Evolutionary conservation across 2,329 filamentous ascomycete species (phyloP).

Genomic region (Ceratocystiopsis minuta): DNA sequence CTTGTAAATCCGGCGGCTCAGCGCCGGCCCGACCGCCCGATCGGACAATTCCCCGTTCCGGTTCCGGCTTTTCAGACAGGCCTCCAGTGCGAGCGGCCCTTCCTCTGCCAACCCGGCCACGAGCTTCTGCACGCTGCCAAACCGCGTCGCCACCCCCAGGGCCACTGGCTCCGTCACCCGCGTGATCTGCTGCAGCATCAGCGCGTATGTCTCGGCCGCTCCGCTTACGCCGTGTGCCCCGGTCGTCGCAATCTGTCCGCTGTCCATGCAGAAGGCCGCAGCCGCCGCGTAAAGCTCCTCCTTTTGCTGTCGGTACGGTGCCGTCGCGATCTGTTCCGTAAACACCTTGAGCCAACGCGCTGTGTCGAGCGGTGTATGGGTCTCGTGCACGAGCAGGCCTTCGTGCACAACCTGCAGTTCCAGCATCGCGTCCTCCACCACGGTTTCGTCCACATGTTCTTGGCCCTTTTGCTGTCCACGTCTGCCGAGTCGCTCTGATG

Average conservation of each 20-base stretch:
- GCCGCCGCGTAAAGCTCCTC: slow-evolving; percentile 29
- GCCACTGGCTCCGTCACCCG: slow-evolving; percentile 57
- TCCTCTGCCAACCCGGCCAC: slow-evolving; percentile 37
- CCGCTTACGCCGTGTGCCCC: slow-evolving; percentile 22
- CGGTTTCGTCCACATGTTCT: slow-evolving; percentile 46
- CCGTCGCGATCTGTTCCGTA: slow-evolving; percentile 61
- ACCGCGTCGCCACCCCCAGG: slow-evolving; percentile 46
- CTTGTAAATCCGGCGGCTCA: slow-evolving; percentile 40
- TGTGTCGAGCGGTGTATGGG: slow-evolving; percentile 38
- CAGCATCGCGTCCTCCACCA: slow-evolving; percentile 53
- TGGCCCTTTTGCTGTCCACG: slow-evolving; percentile 23
- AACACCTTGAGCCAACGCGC: slow-evolving; percentile 57
- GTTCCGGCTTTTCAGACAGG: slow-evolving; percentile 38
- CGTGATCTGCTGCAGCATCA: slow-evolving; percentile 59
- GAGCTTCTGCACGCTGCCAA: slow-evolving; percentile 37
- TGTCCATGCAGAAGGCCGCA: slow-evolving; percentile 61
- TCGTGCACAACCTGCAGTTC: slow-evolving; percentile 48
- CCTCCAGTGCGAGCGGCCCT: slow-evolving; percentile 44
- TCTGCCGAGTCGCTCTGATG: slow-evolving; percentile 6
- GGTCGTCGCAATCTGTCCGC: slow-evolving; percentile 56
- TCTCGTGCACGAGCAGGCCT: slow-evolving; percentile 51
- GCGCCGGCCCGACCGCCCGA: slow-evolving; percentile 34
- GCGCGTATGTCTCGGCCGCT: slow-evolving; percentile 46
- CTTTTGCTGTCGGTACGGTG: slow-evolving; percentile 46
- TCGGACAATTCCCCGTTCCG: slow-evolving; percentile 38